Conservation (phyloP, 495 filamentous ascomycete genomes). For the Alectoria sarmentosa region DNA sequence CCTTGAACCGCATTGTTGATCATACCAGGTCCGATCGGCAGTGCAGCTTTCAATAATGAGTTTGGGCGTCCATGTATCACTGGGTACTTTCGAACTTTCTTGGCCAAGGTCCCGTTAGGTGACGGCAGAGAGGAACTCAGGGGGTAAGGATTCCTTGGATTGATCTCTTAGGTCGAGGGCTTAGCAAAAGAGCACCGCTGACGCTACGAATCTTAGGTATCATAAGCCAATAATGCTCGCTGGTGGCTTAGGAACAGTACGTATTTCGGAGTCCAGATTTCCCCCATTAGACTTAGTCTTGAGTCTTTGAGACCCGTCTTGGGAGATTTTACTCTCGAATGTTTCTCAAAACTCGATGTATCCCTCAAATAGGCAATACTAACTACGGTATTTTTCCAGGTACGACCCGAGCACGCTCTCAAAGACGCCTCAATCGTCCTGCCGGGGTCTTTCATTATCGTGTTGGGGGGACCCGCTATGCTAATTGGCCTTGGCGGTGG, state of each 20-base stretch:
- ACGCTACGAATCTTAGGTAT: constrained; percentile 37
- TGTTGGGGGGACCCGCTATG: constrained; percentile 94
- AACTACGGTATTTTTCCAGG: constrained; percentile 27
- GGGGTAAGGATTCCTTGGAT: constrained; percentile 53
- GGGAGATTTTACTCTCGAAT: constrained; percentile 40
- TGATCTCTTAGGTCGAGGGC: not conserved
- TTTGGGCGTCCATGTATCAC: constrained; percentile 88
- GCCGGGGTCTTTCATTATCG: constrained; percentile 78
- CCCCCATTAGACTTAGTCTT: not conserved
- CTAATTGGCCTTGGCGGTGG: constrained; percentile 93
- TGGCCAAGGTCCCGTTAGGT: constrained; percentile 55
- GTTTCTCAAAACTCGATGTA: not conserved
- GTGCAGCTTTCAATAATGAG: constrained; percentile 94
- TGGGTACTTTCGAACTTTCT: constrained; percentile 84
- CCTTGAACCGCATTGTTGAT: not conserved
- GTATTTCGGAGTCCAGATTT: not conserved
- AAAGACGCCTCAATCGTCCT: constrained; percentile 72
- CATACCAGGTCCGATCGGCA: constrained; percentile 62
- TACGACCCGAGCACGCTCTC: constrained; percentile 84
- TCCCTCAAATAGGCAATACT: not conserved
- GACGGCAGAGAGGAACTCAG: constrained; percentile 62
- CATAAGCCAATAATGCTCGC: constrained; percentile 99
- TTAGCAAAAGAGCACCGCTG: not conserved
- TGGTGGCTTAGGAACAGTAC: constrained; percentile 78
- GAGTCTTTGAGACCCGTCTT: not conserved